Percentiles rank a stretch among this genome's conserved stretches.
These are phyloP conservation scores for Blastomyces gilchristii DNA, from an alignment of 2,329 filamentous ascomycete genomes.

Conservation along the genomic window DNA sequence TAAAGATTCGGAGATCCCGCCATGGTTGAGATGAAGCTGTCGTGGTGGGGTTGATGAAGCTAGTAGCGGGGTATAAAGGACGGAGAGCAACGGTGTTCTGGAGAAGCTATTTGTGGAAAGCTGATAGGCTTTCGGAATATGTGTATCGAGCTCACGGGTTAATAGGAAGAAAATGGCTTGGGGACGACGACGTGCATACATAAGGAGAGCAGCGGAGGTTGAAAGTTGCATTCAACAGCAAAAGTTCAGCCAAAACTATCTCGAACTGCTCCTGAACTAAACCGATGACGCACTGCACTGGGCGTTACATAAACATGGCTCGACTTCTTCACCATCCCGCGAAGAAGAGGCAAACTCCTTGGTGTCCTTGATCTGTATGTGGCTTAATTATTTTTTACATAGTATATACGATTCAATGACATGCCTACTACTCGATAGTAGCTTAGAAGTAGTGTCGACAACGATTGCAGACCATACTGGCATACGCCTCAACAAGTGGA, in stretches of 20 bases:
- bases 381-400: not conserved
- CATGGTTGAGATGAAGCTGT: conserved; percentile 16
- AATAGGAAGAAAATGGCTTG: not conserved
- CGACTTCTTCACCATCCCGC: no score
- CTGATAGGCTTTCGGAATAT: not conserved
- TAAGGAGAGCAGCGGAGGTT: not conserved
- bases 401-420: not conserved
- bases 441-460: not conserved
- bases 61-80: not conserved
- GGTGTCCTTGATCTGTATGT: not conserved
- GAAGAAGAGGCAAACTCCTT: no score
- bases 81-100: not conserved
- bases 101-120: not conserved
- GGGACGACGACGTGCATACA: not conserved
- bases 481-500: no score
- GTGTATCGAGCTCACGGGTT: not conserved
- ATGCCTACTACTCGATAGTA: not conserved
- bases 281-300: not conserved
- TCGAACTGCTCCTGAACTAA: not conserved
- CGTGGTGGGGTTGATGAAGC: conserved; percentile 3
- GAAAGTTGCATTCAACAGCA: not conserved
- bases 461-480: no score
- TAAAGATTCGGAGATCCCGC: conserved; percentile 52
- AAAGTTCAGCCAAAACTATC: not conserved
- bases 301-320: not conserved